Evolutionary conservation across 2,329 filamentous ascomycete genomes (phyloP).

Genomic region (Neospermospora avenae): DNA sequence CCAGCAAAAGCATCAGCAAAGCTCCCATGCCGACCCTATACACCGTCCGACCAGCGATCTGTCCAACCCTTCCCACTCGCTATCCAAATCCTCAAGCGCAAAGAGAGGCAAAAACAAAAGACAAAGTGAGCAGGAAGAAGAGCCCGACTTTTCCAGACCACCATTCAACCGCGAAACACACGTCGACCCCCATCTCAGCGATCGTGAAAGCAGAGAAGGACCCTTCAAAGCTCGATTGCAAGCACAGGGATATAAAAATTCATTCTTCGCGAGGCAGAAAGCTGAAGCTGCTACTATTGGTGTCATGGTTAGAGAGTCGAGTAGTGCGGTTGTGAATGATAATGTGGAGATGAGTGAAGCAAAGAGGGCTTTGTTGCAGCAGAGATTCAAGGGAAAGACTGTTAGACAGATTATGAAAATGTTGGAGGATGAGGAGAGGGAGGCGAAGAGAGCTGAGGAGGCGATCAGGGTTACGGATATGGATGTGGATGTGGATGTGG

Average conservation of each 20-base stretch:
- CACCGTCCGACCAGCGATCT: neutral
- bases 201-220: too few species aligned
- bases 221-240: too few species aligned
- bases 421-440: neutral
- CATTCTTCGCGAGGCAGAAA: too few species aligned
- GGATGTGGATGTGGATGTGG: neutral
- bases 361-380: neutral
- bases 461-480: neutral
- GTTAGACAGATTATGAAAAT: neutral
- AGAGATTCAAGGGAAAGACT: neutral
- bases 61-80: neutral
- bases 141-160: too few species aligned
- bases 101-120: neutral
- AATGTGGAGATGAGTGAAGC: neutral
- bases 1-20: neutral
- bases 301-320: neutral
- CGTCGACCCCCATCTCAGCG: neutral
- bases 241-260: too few species aligned
- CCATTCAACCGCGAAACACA: neutral
- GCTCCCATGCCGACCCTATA: neutral
- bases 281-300: too few species aligned
- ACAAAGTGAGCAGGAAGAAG: too few species aligned
- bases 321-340: neutral
- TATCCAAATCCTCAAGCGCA: neutral
- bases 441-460: neutral